phyloP scores from a whole-genome alignment of 495 filamentous ascomycete species.

The Trichoderma virens region DNA sequence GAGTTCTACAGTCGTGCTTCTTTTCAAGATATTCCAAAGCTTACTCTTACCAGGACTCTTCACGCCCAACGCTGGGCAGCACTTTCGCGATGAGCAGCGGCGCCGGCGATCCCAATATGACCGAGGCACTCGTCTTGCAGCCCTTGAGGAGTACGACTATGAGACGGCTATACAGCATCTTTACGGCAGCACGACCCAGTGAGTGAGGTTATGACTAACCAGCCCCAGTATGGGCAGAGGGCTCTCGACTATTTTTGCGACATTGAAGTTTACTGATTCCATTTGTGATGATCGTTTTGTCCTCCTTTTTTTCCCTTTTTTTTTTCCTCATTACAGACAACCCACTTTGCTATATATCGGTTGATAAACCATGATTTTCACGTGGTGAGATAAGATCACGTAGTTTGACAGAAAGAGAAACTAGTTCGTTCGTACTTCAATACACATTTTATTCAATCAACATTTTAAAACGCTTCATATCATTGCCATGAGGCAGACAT shows the following conservation, averaged over 20 bases:
- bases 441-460: background rate
- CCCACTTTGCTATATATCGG: slow-evolving; percentile 1
- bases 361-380: background rate
- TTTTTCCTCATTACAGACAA: background rate
- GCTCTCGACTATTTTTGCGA: background rate
- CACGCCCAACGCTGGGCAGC: slow-evolving; percentile 63
- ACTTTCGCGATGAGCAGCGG: slow-evolving; percentile 67
- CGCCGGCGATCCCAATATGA: slow-evolving; percentile 71
- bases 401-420: background rate
- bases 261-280: slow-evolving; percentile 3
- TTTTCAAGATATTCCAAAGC: background rate
- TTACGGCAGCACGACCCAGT: background rate
- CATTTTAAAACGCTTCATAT: background rate
- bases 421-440: background rate
- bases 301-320: background rate
- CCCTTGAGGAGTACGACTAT: slow-evolving; percentile 52
- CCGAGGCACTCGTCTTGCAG: slow-evolving; percentile 56
- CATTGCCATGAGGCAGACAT: background rate
- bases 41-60: slow-evolving; percentile 48
- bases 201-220: background rate
- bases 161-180: slow-evolving; percentile 26
- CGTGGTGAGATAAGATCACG: background rate
- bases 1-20: slow-evolving; percentile 22
- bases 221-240: background rate
- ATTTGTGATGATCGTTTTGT: background rate